Evolutionary conservation across 83 land plant species (phyloP), one percentile per base, ranked within the genome.

Genomic region (Diphasiastrum complanatum): DNA sequence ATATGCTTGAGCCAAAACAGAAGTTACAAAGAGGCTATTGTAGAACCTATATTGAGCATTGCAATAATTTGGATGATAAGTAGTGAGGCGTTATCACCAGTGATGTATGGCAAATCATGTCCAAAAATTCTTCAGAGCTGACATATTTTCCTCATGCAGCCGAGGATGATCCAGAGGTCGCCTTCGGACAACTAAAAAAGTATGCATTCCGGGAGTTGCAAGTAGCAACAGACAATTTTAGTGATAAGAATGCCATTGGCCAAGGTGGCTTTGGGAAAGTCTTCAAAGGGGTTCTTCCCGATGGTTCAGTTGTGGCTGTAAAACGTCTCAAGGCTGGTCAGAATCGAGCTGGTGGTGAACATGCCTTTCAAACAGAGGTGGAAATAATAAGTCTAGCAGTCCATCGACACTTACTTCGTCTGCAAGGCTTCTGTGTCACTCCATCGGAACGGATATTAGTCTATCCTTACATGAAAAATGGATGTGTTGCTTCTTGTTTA

Each of bases 371-470:
- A 16, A 76, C 67, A 51, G 81, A 78, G 52, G 48, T 78, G 33
- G 80, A 69, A 55, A 69, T 78, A 52, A 78, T 78, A 37, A 74
- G 78, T 69, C 28, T 76, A 26, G 79, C 79, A 1, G 79, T 75
- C 26, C 81, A 78, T 63, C 73, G 74, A 0, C 74, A 78, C 49
- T 55, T 78, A 5, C 78, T 78, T 14, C 64, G 79, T 3, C 73
- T 78, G 5, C 16, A 33, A 29, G 81, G 81, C 27, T 78, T 34
- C 73, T 68, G 81, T 61, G 40, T 70, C 55, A 33, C 72, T 45
- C 16, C 36, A 43, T 27, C 38, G 22, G 79, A 78, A 60, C 28
- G 79, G 19, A 63, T 78, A 20, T 69, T 78, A 5, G 81, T 78
- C 33, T 78, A 68, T 40, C 79, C 79, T 12, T 74, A 36, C 61